Evolutionary conservation across 2,329 filamentous ascomycete genomes (phyloP), one percentile per base, ranked within the genome.

Genomic region (Colletotrichum sp.): DNA sequence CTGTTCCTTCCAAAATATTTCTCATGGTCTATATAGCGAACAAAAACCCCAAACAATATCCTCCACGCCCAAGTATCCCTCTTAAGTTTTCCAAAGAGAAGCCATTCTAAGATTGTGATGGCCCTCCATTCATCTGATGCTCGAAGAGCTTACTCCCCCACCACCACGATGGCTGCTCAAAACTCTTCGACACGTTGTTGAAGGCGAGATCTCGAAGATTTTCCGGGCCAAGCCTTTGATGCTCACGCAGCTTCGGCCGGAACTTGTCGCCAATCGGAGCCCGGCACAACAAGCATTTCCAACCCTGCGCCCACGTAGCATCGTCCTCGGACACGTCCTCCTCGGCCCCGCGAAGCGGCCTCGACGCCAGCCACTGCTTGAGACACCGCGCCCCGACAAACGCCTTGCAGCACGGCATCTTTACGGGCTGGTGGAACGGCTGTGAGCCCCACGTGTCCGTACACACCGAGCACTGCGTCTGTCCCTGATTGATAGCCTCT

Each of bases 381-480:
- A 76, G 16, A 26, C 74, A 76, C 64, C 71, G 67, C 10, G 57
- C 57, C 18, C 74, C 74, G 10, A 74, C 30, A n/a, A 30, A 60
- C 13, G 39, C 26, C 21, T 34, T 21, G 57, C 74, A 76, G 71
- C 74, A 76, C 13, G 57, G 71, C 26, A 76, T 30, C 70, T 16
- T 15, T 1, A 76, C 59, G 39, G 74, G 74, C 28, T 76, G 64
- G 59, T 76, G 74, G 44, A 16, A n/a, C 8, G 74, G 70, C 44
- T 24, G 30, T 8, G n/a, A 21, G 32, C 24, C n/a, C 74, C 74
- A 76, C 8, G 21, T 8, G 4, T 68, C 39, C 26, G 55, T 34
- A 28, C 74, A 76, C 10, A 69, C 8, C 18, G 59, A 13, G 36
- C 74, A 74, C 2, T 32, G 15, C 30, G 6, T n/a, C 12, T 34